Base-by-base conservation (phyloP, 495 filamentous ascomycete genomes). In the Penicillium fimorum region DNA sequence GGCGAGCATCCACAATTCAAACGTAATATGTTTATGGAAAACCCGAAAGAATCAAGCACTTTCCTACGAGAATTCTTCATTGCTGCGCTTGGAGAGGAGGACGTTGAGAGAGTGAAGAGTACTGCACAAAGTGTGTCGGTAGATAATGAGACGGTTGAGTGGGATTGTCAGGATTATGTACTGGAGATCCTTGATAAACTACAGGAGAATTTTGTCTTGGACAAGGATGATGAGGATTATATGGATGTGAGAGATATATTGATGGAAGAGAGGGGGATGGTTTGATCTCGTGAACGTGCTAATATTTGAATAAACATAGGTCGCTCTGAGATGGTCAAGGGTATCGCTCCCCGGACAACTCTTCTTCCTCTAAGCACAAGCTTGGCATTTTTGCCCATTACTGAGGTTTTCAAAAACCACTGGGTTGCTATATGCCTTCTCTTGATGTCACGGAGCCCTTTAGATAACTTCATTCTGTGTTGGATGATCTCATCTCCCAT, bases 151-250 rank as follows among this genome's bases (percentile, higher is more conserved):
- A 44, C 42, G 7, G 2, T 44, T 44, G 42, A 44, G 10, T 44
- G 42, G 42, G 42, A 44, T n/a, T 44, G 42, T 25, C 42, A 44
- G 20, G 42, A 44, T 27, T 44, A 44, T n/a, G 42, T 44, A 11
- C 22, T 44, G 22, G 42, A 44, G 22, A 20, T 44, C 5, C 42
- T 44, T 6, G 42, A 44, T 13, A 15, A 15, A 44, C 12, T 27
- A n/a, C 11, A 25, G 8, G 42, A 44, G 12, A 22, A n/a, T 15
- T 9, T 15, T 22, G 3, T 44, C 9, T 44, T 44, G 12, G 42
- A 44, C 17, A 24, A 24, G 17, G 42, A 44, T 27, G 42, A 44
- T 20, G 42, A 22, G 12, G 42, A 44, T 8, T 44, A 44, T n/a
- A 25, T 27, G 4, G 42, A 44, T 13, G 42, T n/a, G 12, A 44